Evolutionary conservation across 1,284 basidiomycete species (phyloP), one percentile per base, ranked within the genome.

Genomic region (Ceratobasidium sp.): DNA sequence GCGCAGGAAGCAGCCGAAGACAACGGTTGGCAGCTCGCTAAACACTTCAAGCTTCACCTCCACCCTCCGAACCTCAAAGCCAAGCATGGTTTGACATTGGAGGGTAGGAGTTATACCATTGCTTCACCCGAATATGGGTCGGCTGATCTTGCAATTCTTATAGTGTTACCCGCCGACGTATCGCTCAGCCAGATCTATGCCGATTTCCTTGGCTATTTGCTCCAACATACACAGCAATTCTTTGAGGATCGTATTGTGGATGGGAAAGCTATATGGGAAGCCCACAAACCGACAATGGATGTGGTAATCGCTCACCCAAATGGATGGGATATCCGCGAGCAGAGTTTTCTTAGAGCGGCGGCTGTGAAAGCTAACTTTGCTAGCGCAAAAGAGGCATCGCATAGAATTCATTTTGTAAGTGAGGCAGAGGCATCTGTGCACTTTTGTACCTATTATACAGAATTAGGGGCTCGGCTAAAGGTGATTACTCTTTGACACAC

Each of bases 381-480:
- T 6, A 40, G 10, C 10, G 53, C 12, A 9, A 12, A 39, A 3
- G 51, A 67, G 12, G 71, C 61, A 0, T 51, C 6, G 10, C 23
- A 39, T 13, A 71, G 66, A 26, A 33, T 81, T 12, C 28, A 46
- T 1, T 81, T 81, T 40, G 66, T 81, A 0, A 56, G 66, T 13
- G 80, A 81, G 49, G 77, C 68, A 15, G 79, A 81, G 44, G 80
- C 80, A 12, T 78, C 77, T 1, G 77, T 81, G 15, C 79, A 81
- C 51, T 81, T 77, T 23, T 67, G 55, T 18, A 58, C 76, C 10
- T 61, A 53, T 15, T n/a, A 80, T 20, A 75, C 77, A 9, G 69
- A 66, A 5, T 46, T 78, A 15, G 55, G 49, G 10, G 46, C 26
- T 44, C 64, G 26, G 23, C 18, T 69, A 13, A 26, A 76, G 28